phyloP scores from a whole-genome alignment of 2,329 filamentous ascomycete genomes.

The Fusarium globosum region DNA sequence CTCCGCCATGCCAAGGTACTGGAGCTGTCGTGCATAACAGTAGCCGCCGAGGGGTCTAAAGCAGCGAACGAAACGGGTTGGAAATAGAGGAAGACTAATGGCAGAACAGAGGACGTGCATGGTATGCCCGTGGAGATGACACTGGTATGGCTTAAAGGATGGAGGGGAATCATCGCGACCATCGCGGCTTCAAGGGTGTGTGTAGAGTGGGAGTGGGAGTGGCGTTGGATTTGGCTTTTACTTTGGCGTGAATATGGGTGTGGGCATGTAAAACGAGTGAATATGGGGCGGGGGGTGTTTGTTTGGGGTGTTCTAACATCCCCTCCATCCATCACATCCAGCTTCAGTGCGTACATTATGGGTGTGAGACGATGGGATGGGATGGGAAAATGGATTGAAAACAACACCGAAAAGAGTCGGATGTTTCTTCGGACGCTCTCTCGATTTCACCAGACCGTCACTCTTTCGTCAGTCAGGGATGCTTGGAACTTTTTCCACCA shows the following conservation, averaged over 20 bases:
- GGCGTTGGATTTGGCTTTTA: constrained; percentile 11
- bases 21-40: constrained; percentile 47
- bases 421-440: constrained; percentile 13
- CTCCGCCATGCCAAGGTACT: constrained; percentile 31
- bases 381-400: constrained; percentile 20
- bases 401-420: constrained; percentile 32
- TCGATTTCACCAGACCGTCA: constrained; percentile 1
- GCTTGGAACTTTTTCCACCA: constrained; percentile 16
- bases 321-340: constrained; percentile 8
- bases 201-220: constrained; percentile 18
- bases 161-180: constrained; percentile 17
- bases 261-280: constrained; percentile 6
- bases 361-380: constrained; percentile 24
- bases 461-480: constrained; percentile 16
- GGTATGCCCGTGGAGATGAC: constrained; percentile 39
- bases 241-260: constrained; percentile 6
- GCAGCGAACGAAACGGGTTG: constrained; percentile 31
- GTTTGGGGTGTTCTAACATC: not conserved
- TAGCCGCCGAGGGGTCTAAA: constrained; percentile 45
- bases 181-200: constrained; percentile 31
- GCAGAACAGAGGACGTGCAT: constrained; percentile 32
- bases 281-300: constrained; percentile 3
- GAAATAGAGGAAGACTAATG: constrained; percentile 32
- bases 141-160: constrained; percentile 18
- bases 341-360: constrained; percentile 11